Evolutionary conservation across 1,284 basidiomycete genomes (phyloP), one percentile per base, ranked within the genome.

Genomic region (Cryptococcus sp.): DNA sequence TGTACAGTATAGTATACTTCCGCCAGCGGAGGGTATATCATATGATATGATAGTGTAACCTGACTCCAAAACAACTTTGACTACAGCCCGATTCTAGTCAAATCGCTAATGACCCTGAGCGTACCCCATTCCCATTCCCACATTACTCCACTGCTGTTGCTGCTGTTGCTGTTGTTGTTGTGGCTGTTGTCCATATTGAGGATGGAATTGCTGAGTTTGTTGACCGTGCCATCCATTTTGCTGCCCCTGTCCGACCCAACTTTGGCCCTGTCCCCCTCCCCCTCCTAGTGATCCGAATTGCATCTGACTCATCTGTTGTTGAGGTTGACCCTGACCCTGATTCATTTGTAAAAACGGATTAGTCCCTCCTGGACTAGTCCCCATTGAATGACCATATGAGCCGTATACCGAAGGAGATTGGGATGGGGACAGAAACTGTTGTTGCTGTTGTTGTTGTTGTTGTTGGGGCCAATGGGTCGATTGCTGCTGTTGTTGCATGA

Each of bases 121-220:
- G 16, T 39, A n/a, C 5, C 36, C 36, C 36, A 39, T 39, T 18
- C 50, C 47, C 42, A 41, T 52, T 14, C 37, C 43, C 31, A 23
- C 34, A 25, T 31, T 31, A n/a, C 36, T 22, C 10, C 41, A 37
- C 14, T 14, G 7, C 14, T 39, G 36, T 14, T 55, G 53, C 24
- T 54, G 49, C 41, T 45, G 46, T 34, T 49, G 52, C 16, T 36
- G 48, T 21, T n/a, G 21, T 36, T 50, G 49, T 34, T 55, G 53
- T 34, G 48, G 49, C 25, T 51, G 49, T 22, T 39, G 36, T 39
- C 18, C 36, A 16, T 39, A 16, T 14, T 19, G 36, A 5, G 5
- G 22, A 22, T 46, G 50, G 19, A 16, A 31, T 25, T 47, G 54
- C 22, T 51, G 54, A 16, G 3, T 25, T 39, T 46, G 48, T 23